phyloP scores from a whole-genome alignment of 2,329 filamentous ascomycete genomes.

The Arthrobotrys iridis region DNA sequence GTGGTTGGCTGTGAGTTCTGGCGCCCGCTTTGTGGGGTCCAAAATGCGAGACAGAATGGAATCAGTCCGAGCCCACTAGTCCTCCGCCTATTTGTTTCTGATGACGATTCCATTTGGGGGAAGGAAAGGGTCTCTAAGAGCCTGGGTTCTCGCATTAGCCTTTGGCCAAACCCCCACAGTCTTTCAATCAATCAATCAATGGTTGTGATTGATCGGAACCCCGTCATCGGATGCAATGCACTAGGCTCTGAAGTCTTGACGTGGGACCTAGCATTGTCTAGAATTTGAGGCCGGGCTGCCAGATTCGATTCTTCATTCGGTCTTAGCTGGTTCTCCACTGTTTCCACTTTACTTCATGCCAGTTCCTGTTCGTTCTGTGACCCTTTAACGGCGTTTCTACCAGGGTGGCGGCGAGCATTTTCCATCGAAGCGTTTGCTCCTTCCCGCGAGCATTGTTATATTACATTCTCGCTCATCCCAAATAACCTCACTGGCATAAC shows the following conservation, averaged over 20 bases:
- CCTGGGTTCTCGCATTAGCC: background rate
- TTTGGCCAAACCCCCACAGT: background rate
- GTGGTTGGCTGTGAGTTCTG: constrained; percentile 28
- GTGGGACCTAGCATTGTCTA: background rate
- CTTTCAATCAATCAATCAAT: background rate
- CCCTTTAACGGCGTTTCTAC: constrained; percentile 2
- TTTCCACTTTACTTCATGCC: background rate
- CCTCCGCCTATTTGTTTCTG: constrained; percentile 20
- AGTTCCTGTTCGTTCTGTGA: background rate
- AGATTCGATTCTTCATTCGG: background rate
- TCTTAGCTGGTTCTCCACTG: background rate
- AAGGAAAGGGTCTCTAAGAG: background rate
- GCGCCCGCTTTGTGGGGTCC: constrained; percentile 19
- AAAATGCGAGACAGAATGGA: constrained; percentile 13
- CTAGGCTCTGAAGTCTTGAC: background rate
- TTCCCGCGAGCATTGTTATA: constrained; percentile 1
- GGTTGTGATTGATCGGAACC: constrained; percentile 10
- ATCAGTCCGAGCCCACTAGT: constrained; percentile 17
- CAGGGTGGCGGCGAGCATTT: background rate
- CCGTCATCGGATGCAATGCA: background rate
- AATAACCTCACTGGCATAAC: background rate
- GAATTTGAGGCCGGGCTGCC: background rate
- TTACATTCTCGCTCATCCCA: constrained; percentile 3
- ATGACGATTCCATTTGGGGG: constrained; percentile 3
- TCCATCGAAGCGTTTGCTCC: background rate